A percentile compares a stretch with the other conserved stretches of the same genome.
Evolutionary conservation across 1,139 yeast species (phyloP).

Genomic region (Geotrichum europaeum): DNA sequence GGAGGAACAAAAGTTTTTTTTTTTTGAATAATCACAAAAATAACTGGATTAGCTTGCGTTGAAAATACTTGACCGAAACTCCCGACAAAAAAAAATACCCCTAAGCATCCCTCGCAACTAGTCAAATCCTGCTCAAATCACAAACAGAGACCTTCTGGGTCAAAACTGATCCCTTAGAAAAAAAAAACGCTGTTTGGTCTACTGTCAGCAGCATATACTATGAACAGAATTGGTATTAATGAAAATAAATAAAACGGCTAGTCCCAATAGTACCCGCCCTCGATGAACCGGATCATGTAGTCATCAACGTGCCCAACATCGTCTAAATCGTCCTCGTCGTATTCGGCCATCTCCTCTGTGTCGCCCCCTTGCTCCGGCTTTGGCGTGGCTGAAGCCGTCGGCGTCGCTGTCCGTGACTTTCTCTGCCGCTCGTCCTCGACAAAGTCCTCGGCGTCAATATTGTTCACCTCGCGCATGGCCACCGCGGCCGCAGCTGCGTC

Average conservation of each 20-base stretch:
- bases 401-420: constrained; percentile 9
- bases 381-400: constrained; percentile 10
- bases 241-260: neutral
- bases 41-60: neutral
- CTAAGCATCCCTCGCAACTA: too few species aligned
- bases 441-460: constrained; percentile 79
- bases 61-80: neutral
- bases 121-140: neutral
- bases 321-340: constrained; percentile 52
- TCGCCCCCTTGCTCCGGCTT: neutral
- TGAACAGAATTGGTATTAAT: neutral
- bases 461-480: constrained; percentile 76
- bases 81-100: neutral
- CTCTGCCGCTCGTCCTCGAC: constrained; percentile 37
- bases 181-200: neutral
- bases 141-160: neutral
- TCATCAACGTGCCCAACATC: constrained; percentile 90
- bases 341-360: constrained; percentile 29
- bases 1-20: neutral
- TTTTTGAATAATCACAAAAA: neutral
- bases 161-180: neutral
- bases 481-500: constrained; percentile 88
- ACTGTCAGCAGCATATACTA: neutral
- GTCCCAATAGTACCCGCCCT: constrained; percentile 59
- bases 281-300: constrained; percentile 88